Conservation (phyloP, 1,284 basidiomycete species). For the Thecaphora frezii region DNA sequence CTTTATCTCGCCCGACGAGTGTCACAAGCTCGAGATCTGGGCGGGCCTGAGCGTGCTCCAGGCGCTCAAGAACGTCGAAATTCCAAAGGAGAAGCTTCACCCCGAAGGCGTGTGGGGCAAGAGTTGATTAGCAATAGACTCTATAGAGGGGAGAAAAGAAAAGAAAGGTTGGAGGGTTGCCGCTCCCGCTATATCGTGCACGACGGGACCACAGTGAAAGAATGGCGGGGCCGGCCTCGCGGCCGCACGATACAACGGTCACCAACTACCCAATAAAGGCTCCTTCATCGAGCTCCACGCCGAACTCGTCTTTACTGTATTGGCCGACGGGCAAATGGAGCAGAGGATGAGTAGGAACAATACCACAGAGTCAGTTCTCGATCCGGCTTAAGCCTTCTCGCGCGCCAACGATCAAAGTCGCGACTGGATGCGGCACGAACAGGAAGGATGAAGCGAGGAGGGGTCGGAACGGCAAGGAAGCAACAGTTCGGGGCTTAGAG, state of each 20-base stretch:
- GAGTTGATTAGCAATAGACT: background rate
- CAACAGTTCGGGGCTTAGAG: background rate
- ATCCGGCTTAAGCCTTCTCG: no score
- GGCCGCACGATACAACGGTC: no score
- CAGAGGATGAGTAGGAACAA: no score
- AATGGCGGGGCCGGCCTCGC: no score
- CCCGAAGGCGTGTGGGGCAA: constrained; percentile 33
- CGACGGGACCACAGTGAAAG: no score
- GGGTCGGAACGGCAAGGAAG: background rate
- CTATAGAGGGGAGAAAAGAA: no score
- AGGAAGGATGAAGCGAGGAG: no score
- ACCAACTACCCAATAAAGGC: constrained; percentile 43
- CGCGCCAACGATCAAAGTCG: no score
- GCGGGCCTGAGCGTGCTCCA: constrained; percentile 66
- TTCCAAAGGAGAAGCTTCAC: constrained; percentile 38
- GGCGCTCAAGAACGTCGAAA: constrained; percentile 59
- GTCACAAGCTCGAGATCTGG: constrained; percentile 70
- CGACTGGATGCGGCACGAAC: no score
- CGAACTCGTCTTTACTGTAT: constrained; percentile 34
- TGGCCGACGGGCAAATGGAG: no score
- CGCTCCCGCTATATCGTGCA: no score
- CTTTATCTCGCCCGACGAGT: constrained; percentile 74
- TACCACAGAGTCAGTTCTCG: no score
- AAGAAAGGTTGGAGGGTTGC: background rate
- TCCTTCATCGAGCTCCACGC: constrained; percentile 45